Evolutionary conservation across 2,329 filamentous ascomycete species (phyloP).

Genomic region (Curvularia verruculosa): DNA sequence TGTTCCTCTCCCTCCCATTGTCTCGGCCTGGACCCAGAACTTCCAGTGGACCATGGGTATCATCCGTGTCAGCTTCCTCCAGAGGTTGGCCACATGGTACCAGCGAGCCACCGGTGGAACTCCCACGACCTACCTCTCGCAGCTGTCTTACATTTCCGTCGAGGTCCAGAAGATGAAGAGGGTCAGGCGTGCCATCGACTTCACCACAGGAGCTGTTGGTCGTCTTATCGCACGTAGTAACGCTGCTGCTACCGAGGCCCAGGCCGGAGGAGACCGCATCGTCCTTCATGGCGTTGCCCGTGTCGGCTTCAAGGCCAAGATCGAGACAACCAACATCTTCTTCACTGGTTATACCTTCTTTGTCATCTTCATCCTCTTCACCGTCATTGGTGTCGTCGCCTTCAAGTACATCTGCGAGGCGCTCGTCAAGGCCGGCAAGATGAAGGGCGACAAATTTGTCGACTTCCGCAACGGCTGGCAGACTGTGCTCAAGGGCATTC

Average conservation of each 20-base stretch:
- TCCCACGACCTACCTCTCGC: slow-evolving; percentile 78
- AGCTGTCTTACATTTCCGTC: slow-evolving; percentile 77
- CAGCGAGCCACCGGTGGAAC: slow-evolving; percentile 90
- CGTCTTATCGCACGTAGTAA: slow-evolving; percentile 54
- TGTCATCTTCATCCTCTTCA: slow-evolving; percentile 78
- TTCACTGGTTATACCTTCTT: slow-evolving; percentile 91
- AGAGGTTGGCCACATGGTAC: slow-evolving; percentile 92
- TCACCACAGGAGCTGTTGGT: slow-evolving; percentile 25
- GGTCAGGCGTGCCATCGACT: slow-evolving; percentile 40
- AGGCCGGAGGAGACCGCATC: slow-evolving; percentile 44
- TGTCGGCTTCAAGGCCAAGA: slow-evolving; percentile 82
- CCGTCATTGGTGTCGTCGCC: slow-evolving; percentile 71
- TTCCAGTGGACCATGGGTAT: slow-evolving; percentile 99
- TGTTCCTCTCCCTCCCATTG: slow-evolving; percentile 82
- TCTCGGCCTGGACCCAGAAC: slow-evolving; percentile 92
- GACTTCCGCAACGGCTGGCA: slow-evolving; percentile 96
- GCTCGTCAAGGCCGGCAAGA: slow-evolving; percentile 74
- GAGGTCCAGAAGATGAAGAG: slow-evolving; percentile 80
- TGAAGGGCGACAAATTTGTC: slow-evolving; percentile 83
- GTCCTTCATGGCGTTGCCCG: slow-evolving; percentile 83
- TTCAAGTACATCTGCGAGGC: slow-evolving; percentile 86
- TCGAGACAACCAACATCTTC: slow-evolving; percentile 92
- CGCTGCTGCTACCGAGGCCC: slow-evolving; percentile 51
- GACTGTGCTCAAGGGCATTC: slow-evolving; percentile 88
- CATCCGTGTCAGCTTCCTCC: slow-evolving; percentile 84